Evolutionary conservation across 257 asterid species (phyloP), one percentile per base, ranked within the genome.

Genomic region (Solanum medicagineum): DNA sequence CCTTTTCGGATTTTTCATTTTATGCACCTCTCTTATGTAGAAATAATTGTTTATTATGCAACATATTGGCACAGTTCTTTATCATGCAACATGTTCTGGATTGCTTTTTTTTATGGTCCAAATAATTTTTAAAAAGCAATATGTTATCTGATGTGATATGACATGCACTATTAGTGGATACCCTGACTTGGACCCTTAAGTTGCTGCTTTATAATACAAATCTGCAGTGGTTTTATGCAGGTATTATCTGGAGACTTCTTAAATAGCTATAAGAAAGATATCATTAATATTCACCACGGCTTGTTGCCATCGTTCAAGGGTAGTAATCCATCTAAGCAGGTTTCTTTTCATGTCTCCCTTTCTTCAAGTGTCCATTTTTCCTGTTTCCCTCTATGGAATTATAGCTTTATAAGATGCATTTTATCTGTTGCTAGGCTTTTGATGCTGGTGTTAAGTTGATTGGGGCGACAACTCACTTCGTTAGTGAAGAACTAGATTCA

Each of bases 251-350:
- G 94, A 84, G 89, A 91, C 85, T 95, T 96, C 90, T 91, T 96
- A 80, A 89, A 87, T 84, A 89, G 90, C 82, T 96, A 94, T 42
- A 90, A 91, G 81, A 93, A 88, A 83, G 99, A 96, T 90, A 82
- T 96, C 79, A 95, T 96, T 60, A 96, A 96, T 86, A 96, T 96
- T 91, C 99, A 95, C 88, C 99, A 94, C 55, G 99, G 99, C 84
- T 90, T 96, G 62, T 87, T 96, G 90, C 99, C 99, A 57, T 95
- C 98, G 36, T 96, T 96, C 91, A 96, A 96, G 93, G 99, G 98
- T 75, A 97, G 99, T 83, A 84, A 84, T 88, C 98, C 99, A 83
- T 92, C 98, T 80, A 94, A 90, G 90, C 97, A 96, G 98, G 99
- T 94, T 71, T 36, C 45, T n/a, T 80, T 89, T 74, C 81, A 26